Evolutionary conservation across 2,329 filamentous ascomycete genomes (phyloP), one percentile per base, ranked within the genome.

Genomic region (Sporothrix brasiliensis): DNA sequence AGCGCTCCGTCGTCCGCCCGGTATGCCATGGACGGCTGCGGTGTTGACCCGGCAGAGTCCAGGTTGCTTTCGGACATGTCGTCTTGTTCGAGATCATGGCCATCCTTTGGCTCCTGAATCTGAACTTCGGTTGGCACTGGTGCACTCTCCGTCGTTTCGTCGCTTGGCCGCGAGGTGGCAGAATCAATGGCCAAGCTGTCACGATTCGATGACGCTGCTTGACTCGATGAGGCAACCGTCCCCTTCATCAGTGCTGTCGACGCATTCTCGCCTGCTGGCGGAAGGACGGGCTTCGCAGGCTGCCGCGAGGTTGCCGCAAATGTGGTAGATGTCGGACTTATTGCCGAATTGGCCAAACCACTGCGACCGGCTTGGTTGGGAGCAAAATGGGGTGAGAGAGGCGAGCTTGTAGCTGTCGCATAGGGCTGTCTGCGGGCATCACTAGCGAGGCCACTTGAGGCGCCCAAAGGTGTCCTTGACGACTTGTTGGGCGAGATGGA

Each of bases 401-500:
- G 72, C 13, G 72, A 73, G 69, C 66, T 71, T 2, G 70, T 68
- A 0, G 69, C 61, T 5, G 69, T 80, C 1, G 74, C 74, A 69
- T 84, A 84, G 0, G 81, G 82, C 69, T 81, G 80, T 70, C 77
- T 83, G 49, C 84, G 79, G 2, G 83, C 81, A 56, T 85, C 84
- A 11, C 83, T 82, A 0, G 83, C 80, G 7, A 82, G 74, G 39
- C 81, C 85, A 2, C 77, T 77, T 77, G 56, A 24, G 21, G 79
- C 81, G 0, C 76, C 74, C 24, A 80, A 70, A 0, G 83, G 78
- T 0, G 80, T 77, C 7, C 79, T 78, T 24, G 74, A 76, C 7
- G 79, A 73, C 72, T 86, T 87, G 63, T 75, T 82, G 0, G 88
- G 87, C 2, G 87, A 89, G 3, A 85, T 75, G 2, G 87, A 89